phyloP scores from a whole-genome alignment of 2,329 filamentous ascomycete genomes.

The Lachnellula hyalina region DNA sequence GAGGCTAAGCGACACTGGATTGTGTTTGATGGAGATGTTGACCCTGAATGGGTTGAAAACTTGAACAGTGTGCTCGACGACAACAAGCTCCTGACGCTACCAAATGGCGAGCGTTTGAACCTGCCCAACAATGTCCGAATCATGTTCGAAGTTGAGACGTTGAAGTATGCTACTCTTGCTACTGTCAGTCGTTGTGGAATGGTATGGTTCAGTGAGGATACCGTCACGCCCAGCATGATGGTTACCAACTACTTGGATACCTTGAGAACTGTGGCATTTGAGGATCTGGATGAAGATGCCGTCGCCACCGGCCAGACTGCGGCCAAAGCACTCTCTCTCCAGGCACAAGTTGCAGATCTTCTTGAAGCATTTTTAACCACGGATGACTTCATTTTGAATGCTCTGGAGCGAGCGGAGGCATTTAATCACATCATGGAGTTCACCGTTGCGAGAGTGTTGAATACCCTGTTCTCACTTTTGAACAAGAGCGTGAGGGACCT shows the following conservation, averaged over 20 bases:
- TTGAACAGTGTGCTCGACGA: constrained; percentile 99
- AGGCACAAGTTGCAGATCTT: constrained; percentile 73
- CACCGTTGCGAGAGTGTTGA: constrained; percentile 82
- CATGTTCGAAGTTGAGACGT: constrained; percentile 98
- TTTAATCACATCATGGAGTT: constrained; percentile 99
- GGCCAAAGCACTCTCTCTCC: constrained; percentile 71
- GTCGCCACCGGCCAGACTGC: constrained; percentile 70
- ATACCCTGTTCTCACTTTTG: constrained; percentile 88
- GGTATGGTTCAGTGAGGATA: constrained; percentile 99
- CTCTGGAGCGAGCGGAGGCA: constrained; percentile 66
- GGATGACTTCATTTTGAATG: constrained; percentile 75
- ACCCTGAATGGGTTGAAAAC: constrained; percentile 99
- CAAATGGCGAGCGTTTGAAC: constrained; percentile 96
- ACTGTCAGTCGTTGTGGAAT: constrained; percentile 99
- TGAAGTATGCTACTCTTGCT: constrained; percentile 94
- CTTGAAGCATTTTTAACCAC: constrained; percentile 69
- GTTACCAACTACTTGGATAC: constrained; percentile 84
- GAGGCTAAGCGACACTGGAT: constrained; percentile 98
- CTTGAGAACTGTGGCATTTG: constrained; percentile 77
- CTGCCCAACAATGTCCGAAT: constrained; percentile 92
- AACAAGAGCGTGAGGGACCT: constrained; percentile 91
- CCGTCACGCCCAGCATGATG: constrained; percentile 89
- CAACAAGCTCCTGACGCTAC: constrained; percentile 94
- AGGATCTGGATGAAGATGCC: constrained; percentile 91
- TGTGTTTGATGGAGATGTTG: constrained; percentile 97